These are phyloP conservation scores for Colletotrichum sp. DNA, from an alignment of 2,329 filamentous ascomycete species.

Conservation along the genomic window DNA sequence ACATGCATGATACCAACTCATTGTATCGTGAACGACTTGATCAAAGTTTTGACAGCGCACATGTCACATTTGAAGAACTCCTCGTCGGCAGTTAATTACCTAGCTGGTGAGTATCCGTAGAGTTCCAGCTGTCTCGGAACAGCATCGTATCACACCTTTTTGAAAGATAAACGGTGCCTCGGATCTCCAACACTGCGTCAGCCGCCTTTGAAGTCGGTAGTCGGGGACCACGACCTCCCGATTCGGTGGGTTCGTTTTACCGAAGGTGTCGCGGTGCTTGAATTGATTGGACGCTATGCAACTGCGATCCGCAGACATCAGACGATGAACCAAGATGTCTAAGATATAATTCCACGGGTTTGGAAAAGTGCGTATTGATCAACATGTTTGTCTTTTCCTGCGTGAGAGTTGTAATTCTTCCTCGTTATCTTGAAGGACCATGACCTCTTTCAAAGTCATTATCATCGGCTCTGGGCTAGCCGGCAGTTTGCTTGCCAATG, in stretches of 20 bases:
- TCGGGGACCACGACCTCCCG: neutral
- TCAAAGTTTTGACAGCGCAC: neutral
- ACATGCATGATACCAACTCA: neutral
- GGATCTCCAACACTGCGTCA: neutral
- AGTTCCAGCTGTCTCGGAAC: neutral
- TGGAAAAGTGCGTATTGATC: neutral
- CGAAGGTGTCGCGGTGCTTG: neutral
- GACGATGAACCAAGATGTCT: neutral
- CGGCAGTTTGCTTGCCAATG: neutral
- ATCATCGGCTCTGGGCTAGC: neutral
- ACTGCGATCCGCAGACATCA: neutral
- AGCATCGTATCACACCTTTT: neutral
- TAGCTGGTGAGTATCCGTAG: neutral
- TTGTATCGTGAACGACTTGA: neutral
- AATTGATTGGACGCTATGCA: neutral
- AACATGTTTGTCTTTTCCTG: neutral
- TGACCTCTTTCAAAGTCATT: neutral
- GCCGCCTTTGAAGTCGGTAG: neutral
- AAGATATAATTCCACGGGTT: neutral
- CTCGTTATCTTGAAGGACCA: neutral
- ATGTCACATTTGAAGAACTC: accelerated
- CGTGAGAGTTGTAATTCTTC: neutral
- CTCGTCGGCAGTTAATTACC: neutral
- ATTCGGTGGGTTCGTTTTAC: neutral
- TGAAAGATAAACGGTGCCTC: neutral